phyloP scores from a whole-genome alignment of 345 rosid species.

The Salix koriyanagi region DNA sequence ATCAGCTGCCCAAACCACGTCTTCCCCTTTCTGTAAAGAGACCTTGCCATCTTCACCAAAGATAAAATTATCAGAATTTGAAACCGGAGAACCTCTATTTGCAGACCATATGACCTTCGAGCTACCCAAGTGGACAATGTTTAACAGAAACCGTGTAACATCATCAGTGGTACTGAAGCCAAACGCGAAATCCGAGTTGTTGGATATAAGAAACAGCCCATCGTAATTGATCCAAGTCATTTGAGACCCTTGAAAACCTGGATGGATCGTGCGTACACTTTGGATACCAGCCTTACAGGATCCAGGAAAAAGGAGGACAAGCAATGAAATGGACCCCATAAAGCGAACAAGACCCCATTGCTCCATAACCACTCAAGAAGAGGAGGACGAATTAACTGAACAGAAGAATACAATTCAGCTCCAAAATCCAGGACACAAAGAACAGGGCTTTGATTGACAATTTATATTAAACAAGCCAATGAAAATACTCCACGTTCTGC shows the following conservation, averaged over 20 bases:
- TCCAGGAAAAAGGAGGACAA: conserved; percentile 18
- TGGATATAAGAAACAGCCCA: conserved; percentile 70
- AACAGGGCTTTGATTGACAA: not conserved
- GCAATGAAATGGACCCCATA: conserved; percentile 25
- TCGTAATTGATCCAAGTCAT: conserved; percentile 61
- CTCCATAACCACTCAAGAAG: conserved; percentile 30
- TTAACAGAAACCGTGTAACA: conserved; percentile 48
- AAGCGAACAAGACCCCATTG: conserved; percentile 14
- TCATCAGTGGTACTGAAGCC: conserved; percentile 48
- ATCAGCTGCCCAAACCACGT: conserved; percentile 56
- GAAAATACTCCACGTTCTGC: not conserved
- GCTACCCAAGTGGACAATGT: conserved; percentile 43
- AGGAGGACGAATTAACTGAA: not conserved
- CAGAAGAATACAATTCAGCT: not conserved
- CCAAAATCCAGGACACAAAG: not conserved
- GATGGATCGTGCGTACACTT: conserved; percentile 32
- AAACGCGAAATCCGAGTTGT: conserved; percentile 53
- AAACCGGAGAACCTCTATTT: conserved; percentile 59
- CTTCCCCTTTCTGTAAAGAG: conserved; percentile 39
- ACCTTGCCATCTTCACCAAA: conserved; percentile 56
- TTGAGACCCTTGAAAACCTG: conserved; percentile 54
- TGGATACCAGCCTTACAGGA: conserved; percentile 34
- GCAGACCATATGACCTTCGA: conserved; percentile 63
- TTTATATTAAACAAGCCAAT: not conserved
- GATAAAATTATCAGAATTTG: conserved; percentile 51